These are phyloP conservation scores for Poa annua DNA, from an alignment of 176 grass and related monocot genomes.

Conservation along the genomic window DNA sequence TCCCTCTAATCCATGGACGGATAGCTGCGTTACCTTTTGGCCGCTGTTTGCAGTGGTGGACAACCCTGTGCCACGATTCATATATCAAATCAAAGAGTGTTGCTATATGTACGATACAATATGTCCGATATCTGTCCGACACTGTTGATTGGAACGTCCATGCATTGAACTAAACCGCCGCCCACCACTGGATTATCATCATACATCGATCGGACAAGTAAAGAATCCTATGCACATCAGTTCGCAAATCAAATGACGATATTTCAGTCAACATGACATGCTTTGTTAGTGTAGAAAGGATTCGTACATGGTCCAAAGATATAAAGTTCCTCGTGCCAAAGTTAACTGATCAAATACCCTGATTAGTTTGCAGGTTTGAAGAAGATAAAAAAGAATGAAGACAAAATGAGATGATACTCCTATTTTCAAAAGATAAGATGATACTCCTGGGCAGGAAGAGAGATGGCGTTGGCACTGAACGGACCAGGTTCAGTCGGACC, in stretches of 20 bases:
- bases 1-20: neutral
- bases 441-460: neutral
- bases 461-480: neutral
- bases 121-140: too few species aligned
- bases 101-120: too few species aligned
- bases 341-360: neutral
- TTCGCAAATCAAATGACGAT: too few species aligned
- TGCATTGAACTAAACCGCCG: too few species aligned
- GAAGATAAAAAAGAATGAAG: neutral
- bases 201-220: too few species aligned
- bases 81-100: neutral
- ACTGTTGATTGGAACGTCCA: too few species aligned
- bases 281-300: neutral
- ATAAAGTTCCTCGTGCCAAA: neutral
- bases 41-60: slow-evolving; percentile 15
- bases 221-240: too few species aligned
- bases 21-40: neutral
- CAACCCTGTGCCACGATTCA: neutral
- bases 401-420: neutral
- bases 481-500: neutral
- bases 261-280: neutral
- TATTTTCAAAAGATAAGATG: too few species aligned
- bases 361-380: too few species aligned
- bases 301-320: neutral
- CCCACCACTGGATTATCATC: too few species aligned